phyloP scores from a whole-genome alignment of 2,329 filamentous ascomycete genomes.

The Teratosphaeria viscida region DNA sequence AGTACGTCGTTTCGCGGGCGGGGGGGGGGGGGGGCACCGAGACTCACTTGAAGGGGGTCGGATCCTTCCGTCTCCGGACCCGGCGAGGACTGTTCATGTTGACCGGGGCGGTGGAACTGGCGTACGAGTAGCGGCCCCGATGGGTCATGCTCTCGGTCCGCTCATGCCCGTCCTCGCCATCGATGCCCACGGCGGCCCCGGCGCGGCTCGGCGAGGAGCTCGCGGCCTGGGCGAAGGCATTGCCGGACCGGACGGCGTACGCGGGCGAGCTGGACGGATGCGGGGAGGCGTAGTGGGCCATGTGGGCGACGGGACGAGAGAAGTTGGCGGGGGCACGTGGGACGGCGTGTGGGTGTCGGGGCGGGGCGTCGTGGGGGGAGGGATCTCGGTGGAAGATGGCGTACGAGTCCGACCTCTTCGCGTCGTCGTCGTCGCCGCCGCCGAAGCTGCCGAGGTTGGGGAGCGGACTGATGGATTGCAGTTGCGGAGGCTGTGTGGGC shows the following conservation, averaged over 20 bases:
- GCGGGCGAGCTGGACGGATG: conserved; percentile 16
- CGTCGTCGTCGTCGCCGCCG: conserved; percentile 18
- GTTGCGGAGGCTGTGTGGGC: conserved; percentile 50
- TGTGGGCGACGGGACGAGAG: conserved; percentile 17
- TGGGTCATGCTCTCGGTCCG: conserved; percentile 92
- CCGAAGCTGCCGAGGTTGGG: conserved; percentile 48
- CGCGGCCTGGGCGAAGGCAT: conserved; percentile 8
- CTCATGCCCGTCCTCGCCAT: conserved; percentile 50
- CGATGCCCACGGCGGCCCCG: conserved; percentile 13
- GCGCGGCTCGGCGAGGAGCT: conserved; percentile 13
- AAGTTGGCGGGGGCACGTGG: conserved; percentile 21
- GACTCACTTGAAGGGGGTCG: conserved; percentile 94
- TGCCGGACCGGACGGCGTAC: conserved; percentile 16
- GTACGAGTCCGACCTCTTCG: conserved; percentile 48
- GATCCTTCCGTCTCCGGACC: conserved; percentile 89
- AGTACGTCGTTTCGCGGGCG: background rate
- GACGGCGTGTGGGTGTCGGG: background rate
- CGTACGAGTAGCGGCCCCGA: conserved; percentile 91
- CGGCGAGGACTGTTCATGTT: conserved; percentile 86
- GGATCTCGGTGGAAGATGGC: conserved; percentile 43
- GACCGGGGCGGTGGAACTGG: conserved; percentile 80
- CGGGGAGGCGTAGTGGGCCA: conserved; percentile 8
- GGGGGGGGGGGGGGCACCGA: background rate
- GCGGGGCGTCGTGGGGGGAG: conserved; percentile 25
- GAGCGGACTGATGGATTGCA: conserved; percentile 37